phyloP scores from a whole-genome alignment of 768 basidiomycete species.

The Jaapia argillacea region DNA sequence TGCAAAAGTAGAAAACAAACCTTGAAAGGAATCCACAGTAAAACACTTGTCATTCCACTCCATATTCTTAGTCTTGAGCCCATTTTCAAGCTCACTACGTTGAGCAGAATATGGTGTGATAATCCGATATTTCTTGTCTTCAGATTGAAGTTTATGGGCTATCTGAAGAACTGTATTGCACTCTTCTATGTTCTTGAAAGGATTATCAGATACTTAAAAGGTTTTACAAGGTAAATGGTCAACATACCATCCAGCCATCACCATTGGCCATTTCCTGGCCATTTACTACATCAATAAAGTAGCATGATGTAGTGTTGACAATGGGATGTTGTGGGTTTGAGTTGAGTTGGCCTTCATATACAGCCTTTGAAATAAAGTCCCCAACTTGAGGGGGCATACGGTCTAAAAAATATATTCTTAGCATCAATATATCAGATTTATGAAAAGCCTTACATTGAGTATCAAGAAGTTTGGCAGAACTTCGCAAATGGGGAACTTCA shows the following conservation, averaged over 20 bases:
- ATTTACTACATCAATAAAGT: slow-evolving; percentile 26
- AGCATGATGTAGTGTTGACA: slow-evolving; percentile 12
- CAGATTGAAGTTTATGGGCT: slow-evolving; percentile 43
- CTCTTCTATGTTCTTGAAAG: slow-evolving; percentile 24
- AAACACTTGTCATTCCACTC: slow-evolving; percentile 62
- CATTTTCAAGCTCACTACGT: slow-evolving; percentile 43
- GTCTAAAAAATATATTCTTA: slow-evolving; percentile 11
- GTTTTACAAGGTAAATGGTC: too few species aligned
- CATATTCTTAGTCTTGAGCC: slow-evolving; percentile 38
- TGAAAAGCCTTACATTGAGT: slow-evolving; percentile 20
- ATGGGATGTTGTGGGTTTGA: neutral
- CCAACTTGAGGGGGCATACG: slow-evolving; percentile 24
- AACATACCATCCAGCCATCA: neutral
- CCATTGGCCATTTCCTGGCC: slow-evolving; percentile 22
- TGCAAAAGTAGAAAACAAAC: slow-evolving; percentile 23
- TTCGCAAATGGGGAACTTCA: slow-evolving; percentile 18
- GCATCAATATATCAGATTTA: neutral
- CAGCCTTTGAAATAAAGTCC: slow-evolving; percentile 20
- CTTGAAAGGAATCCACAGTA: slow-evolving; percentile 77
- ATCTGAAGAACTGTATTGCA: slow-evolving; percentile 43
- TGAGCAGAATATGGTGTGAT: slow-evolving; percentile 82
- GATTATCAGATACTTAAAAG: neutral
- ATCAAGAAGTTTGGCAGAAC: slow-evolving; percentile 17
- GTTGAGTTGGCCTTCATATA: slow-evolving; percentile 18
- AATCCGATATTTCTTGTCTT: slow-evolving; percentile 43